Conservation (phyloP, 768 basidiomycete species). For the Hypsizygus marmoreus region DNA sequence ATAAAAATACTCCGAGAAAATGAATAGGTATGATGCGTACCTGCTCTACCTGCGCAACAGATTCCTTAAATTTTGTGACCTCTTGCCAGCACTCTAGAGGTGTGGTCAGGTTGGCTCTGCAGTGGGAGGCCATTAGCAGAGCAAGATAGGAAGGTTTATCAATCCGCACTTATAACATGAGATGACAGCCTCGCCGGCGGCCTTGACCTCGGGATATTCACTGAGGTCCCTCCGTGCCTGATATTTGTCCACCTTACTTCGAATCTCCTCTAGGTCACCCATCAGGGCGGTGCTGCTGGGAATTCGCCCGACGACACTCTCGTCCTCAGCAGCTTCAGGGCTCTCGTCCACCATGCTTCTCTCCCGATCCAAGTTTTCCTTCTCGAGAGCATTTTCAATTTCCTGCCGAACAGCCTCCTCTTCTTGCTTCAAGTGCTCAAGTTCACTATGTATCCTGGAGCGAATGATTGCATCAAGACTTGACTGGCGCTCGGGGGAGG, state of each 20-base stretch:
- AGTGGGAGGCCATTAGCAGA: conserved; percentile 21
- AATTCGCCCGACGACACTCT: conserved; percentile 40
- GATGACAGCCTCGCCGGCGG: conserved; percentile 58
- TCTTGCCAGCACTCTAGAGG: conserved; percentile 77
- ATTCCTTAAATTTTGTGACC: conserved; percentile 67
- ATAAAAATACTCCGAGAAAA: conserved; percentile 11
- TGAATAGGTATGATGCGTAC: conserved; percentile 36
- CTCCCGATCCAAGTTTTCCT: conserved; percentile 86
- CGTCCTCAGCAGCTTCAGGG: conserved; percentile 33
- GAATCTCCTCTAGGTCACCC: conserved; percentile 77
- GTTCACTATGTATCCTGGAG: conserved; percentile 68
- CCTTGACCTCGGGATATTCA: conserved; percentile 58
- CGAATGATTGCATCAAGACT: conserved; percentile 75
- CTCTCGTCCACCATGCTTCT: conserved; percentile 48
- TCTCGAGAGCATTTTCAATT: conserved; percentile 80
- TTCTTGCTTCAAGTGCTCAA: conserved; percentile 63
- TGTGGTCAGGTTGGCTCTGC: conserved; percentile 48
- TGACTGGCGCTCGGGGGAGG: conserved; percentile 69
- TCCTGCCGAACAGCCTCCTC: conserved; percentile 70
- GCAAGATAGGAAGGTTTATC: conserved; percentile 5
- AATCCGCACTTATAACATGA: conserved; percentile 72
- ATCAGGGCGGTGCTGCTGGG: conserved; percentile 64
- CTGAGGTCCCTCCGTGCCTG: conserved; percentile 55
- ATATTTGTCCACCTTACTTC: conserved; percentile 71
- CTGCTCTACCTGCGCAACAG: conserved; percentile 70